phyloP scores from a whole-genome alignment of 1,284 basidiomycete species.

The Sanghuangporus weigelae region DNA sequence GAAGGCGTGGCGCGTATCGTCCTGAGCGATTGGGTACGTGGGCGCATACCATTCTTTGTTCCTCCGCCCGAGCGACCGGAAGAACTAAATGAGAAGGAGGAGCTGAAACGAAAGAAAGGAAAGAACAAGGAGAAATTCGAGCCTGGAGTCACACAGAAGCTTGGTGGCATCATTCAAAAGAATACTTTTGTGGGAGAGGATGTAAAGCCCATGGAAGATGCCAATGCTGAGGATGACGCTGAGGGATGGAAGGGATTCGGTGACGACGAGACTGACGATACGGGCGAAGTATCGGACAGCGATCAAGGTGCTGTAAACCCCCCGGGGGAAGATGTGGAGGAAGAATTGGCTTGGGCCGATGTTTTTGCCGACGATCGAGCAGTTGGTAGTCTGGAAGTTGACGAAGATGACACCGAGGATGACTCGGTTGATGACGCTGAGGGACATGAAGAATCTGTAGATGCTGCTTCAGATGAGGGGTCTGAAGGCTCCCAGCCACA shows the following conservation, averaged over 20 bases:
- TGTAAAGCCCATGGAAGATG: constrained; percentile 52
- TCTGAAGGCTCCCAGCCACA: constrained; percentile 9
- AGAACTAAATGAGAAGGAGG: constrained; percentile 61
- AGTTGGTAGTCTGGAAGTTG: constrained; percentile 19
- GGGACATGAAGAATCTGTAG: neutral
- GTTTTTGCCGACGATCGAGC: constrained; percentile 25
- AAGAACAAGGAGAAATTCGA: constrained; percentile 32
- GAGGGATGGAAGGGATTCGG: constrained; percentile 21
- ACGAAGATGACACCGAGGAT: constrained; percentile 10
- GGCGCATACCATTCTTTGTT: constrained; percentile 89
- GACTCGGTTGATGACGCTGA: constrained; percentile 15
- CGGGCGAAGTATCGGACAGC: neutral
- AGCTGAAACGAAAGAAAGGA: constrained; percentile 37
- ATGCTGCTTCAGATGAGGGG: constrained; percentile 16
- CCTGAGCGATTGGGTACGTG: constrained; percentile 96
- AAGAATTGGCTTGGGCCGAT: constrained; percentile 22
- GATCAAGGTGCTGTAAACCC: constrained; percentile 1
- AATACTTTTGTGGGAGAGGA: constrained; percentile 77
- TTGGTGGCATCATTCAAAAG: constrained; percentile 79
- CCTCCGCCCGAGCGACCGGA: constrained; percentile 71
- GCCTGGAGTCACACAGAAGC: constrained; percentile 66
- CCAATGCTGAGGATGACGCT: constrained; percentile 24
- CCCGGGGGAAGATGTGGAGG: constrained; percentile 27
- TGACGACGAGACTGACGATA: constrained; percentile 18
- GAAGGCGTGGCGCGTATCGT: constrained; percentile 95